These are phyloP conservation scores for carrot (Daucus carota) DNA, from an alignment of 129 eudicot species.

Conservation along the genomic window DH1_v3.0 NC_030388.2:16038001-16038500, in stretches of 20 bases:
- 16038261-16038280: background rate
- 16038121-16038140: background rate
- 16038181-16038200: background rate
- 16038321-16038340: background rate
- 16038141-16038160: background rate
- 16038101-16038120: background rate
- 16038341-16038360: background rate
- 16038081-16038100: background rate
- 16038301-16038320: background rate
- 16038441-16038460: constrained; percentile 2
- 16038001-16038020: background rate
- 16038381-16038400: constrained; percentile 4
- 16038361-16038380: background rate
- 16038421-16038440: background rate
- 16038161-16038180: background rate
- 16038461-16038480: background rate
- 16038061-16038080: background rate
- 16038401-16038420: constrained; percentile 5
- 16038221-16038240: background rate
- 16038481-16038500: background rate
- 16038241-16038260: background rate
- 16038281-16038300: too few species aligned
- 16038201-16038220: background rate
- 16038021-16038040: background rate
- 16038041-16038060: background rate